Base-by-base conservation (phyloP, 345 rosid species). In the Excoecaria agallocha region DNA sequence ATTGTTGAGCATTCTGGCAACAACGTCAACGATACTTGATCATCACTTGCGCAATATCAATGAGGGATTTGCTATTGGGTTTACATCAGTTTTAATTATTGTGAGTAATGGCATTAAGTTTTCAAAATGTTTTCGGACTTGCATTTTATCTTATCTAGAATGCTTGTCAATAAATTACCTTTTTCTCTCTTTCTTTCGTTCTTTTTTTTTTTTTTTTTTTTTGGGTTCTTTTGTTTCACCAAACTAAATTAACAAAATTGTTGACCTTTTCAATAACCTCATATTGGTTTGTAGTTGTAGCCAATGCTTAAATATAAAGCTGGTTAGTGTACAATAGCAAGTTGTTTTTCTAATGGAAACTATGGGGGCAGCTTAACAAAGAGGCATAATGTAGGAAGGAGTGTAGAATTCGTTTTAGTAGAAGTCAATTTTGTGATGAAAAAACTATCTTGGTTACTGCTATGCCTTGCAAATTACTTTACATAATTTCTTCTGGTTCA, bases 51-150 rank as follows among this genome's bases (percentile, higher is more conserved):
- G 95, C 69, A 83, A 80, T 51, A 84, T 91, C 76, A 94, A 94
- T 74, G 87, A 89, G 77, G 97, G 97, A 66, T 89, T 88, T 80
- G 77, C 97, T 43, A 89, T 92, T 25, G 98, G 97, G 48, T 89
- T 94, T 77, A 94, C 97, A 52, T 94, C 97, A 3, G 88, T 94
- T 76, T 77, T 94, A 50, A 94, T 94, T 68, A 92, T 94, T 60
- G 97, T 89, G 82, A 91, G 95, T 79, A 25, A 70, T 20, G n/a
- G 48, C 17, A 45, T 55, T 20, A 38, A 30, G 17, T 17, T 54
- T 35, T 64, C 56, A 59, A 9, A 46, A 63, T 69, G n/a, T 70
- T 48, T 68, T 11, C 70, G 67, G 20, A 41, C 49, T 66, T 10
- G 15, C 41, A 12, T 41, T 43, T 66, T 72, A 20, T 66, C 54